Evolutionary conservation across 2,329 filamentous ascomycete genomes (phyloP).

Genomic region (Ophiocordyceps australis): DNA sequence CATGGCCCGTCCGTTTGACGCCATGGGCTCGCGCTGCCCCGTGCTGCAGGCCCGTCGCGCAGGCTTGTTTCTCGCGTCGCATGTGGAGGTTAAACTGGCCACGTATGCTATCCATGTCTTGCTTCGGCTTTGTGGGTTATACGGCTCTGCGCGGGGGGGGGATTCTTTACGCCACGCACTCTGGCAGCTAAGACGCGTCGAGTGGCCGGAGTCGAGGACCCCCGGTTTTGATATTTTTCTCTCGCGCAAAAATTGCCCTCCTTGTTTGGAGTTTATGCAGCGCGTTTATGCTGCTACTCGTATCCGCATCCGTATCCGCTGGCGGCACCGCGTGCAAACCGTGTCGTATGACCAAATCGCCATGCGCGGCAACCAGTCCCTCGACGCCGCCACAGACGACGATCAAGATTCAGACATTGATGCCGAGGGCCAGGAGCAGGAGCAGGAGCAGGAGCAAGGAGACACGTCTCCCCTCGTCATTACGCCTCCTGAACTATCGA

Average conservation of each 20-base stretch:
- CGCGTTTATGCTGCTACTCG: no score
- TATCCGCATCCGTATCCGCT: no score
- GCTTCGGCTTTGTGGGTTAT: conserved; percentile 7
- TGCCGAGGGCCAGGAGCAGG: neutral
- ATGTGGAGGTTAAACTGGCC: conserved; percentile 21
- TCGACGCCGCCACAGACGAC: neutral
- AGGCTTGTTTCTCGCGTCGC: conserved; percentile 14
- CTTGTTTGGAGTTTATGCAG: conserved; percentile 9
- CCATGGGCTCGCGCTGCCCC: neutral
- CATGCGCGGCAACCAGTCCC: neutral
- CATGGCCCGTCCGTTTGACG: conserved; percentile 12
- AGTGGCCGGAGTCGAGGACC: conserved; percentile 9
- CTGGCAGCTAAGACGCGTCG: conserved; percentile 4
- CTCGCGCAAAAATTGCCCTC: conserved; percentile 13
- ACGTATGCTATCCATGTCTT: conserved; percentile 12
- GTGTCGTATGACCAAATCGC: no score
- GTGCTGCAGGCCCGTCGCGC: conserved; percentile 1
- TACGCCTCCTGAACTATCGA: no score
- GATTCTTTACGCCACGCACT: conserved; percentile 4
- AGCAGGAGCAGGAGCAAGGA: no score
- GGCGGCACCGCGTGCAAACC: no score
- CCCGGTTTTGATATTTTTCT: conserved; percentile 16
- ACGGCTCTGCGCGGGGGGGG: conserved; percentile 3
- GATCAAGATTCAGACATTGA: neutral
- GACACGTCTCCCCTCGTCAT: no score